Conservation (phyloP, 2,329 filamentous ascomycete species). For the Colletotrichum destructivum region DNA sequence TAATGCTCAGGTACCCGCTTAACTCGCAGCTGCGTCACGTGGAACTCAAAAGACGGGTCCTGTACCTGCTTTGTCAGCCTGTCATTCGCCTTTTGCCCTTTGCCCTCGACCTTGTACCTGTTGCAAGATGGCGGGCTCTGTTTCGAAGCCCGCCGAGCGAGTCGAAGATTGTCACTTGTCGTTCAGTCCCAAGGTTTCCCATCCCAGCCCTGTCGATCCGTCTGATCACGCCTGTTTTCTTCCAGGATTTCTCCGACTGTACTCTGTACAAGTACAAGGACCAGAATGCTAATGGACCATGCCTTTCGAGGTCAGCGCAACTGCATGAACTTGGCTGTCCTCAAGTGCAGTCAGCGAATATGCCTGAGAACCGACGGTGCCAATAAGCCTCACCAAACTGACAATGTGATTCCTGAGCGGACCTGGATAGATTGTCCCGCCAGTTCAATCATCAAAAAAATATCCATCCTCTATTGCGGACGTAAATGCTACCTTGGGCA, state of each 20-base stretch:
- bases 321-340: not conserved
- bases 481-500: too few species aligned
- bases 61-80: not conserved
- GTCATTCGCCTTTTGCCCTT: not conserved
- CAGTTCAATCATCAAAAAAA: not conserved
- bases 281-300: not conserved
- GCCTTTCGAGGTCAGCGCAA: not conserved
- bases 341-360: not conserved
- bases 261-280: not conserved
- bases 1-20: slow-evolving; percentile 12
- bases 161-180: slow-evolving; percentile 19
- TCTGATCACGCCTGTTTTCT: slow-evolving; percentile 12
- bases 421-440: too few species aligned
- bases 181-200: slow-evolving; percentile 9
- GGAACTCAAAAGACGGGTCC: not conserved
- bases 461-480: not conserved
- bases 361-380: not conserved
- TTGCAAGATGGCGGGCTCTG: not conserved
- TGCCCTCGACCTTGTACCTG: not conserved
- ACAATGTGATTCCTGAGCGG: too few species aligned
- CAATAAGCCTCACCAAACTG: not conserved
- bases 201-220: slow-evolving; percentile 14
- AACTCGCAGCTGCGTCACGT: not conserved
- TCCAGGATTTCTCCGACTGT: slow-evolving; percentile 1
- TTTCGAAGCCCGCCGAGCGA: not conserved